These are phyloP conservation scores for Lachnellula occidentalis DNA, from an alignment of 2,329 filamentous ascomycete genomes.

Conservation along the genomic window DNA sequence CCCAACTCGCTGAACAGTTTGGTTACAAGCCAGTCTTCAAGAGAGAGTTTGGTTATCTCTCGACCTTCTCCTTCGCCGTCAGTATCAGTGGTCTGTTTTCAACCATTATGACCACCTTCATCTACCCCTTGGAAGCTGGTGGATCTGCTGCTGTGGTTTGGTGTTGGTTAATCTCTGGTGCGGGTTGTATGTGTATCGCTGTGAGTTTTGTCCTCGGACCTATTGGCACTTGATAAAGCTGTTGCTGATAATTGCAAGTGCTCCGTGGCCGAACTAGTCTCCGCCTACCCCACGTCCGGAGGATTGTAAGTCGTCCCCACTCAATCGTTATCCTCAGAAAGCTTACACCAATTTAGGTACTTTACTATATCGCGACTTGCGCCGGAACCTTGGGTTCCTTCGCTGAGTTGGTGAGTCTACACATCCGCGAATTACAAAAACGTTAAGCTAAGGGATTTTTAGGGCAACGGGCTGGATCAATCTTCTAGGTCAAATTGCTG, in stretches of 20 bases:
- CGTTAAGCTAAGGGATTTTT: neutral
- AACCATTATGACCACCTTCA: slow-evolving; percentile 50
- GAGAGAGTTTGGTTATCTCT: slow-evolving; percentile 52
- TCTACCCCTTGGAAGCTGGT: slow-evolving; percentile 47
- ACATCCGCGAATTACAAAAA: neutral
- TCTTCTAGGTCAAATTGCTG: slow-evolving; percentile 43
- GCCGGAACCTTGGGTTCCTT: slow-evolving; percentile 41
- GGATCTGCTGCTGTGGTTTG: slow-evolving; percentile 50
- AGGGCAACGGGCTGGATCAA: slow-evolving; percentile 42
- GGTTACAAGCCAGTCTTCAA: slow-evolving; percentile 46
- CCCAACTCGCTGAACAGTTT: slow-evolving; percentile 29
- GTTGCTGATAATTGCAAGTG: slow-evolving; percentile 19
- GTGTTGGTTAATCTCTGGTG: slow-evolving; percentile 53
- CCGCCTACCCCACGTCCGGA: slow-evolving; percentile 52
- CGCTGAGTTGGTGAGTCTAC: slow-evolving; percentile 39
- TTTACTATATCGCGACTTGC: slow-evolving; percentile 51
- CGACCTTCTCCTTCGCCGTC: slow-evolving; percentile 56
- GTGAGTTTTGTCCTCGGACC: slow-evolving; percentile 17
- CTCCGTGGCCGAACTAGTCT: slow-evolving; percentile 52
- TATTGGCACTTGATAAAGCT: neutral
- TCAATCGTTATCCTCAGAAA: neutral
- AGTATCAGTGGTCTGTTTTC: slow-evolving; percentile 51
- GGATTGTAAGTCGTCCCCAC: slow-evolving; percentile 31
- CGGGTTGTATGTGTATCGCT: slow-evolving; percentile 51
- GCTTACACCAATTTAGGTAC: slow-evolving; percentile 34